Evolutionary conservation across 1,284 basidiomycete species (phyloP).

Genomic region (Trichosporon ovoides): DNA sequence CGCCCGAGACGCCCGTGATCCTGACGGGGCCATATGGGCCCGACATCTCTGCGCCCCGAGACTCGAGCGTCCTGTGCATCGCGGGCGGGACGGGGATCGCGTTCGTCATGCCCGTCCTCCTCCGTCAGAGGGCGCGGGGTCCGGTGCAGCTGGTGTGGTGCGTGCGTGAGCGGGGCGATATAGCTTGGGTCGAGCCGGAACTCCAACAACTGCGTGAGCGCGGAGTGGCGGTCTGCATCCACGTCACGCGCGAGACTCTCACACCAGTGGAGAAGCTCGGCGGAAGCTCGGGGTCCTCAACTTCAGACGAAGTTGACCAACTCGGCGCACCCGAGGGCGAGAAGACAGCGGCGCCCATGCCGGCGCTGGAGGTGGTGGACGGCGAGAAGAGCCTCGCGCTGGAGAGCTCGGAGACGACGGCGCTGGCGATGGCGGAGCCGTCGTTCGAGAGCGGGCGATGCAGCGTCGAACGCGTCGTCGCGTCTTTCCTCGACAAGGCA

Average conservation of each 20-base stretch:
- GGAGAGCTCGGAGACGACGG: conserved; percentile 6
- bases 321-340: no score
- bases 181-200: conserved; percentile 28
- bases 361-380: background rate
- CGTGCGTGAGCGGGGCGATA: conserved; percentile 22
- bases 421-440: background rate
- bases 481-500: conserved; percentile 4
- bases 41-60: conserved; percentile 15
- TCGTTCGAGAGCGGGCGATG: conserved; percentile 7
- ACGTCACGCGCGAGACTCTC: conserved; percentile 18
- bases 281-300: no score
- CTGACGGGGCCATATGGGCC: conserved; percentile 32
- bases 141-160: conserved; percentile 29
- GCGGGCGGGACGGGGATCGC: conserved; percentile 36
- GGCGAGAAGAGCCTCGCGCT: background rate
- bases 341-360: no score
- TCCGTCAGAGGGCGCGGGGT: conserved; percentile 14
- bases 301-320: no score
- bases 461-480: background rate
- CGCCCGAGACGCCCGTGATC: conserved; percentile 22
- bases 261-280: background rate
- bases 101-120: conserved; percentile 31
- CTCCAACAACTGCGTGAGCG: conserved; percentile 17
- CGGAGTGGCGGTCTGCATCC: conserved; percentile 20
- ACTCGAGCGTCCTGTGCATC: conserved; percentile 37